These are phyloP conservation scores for Ophiostoma sp. DNA, from an alignment of 2,329 filamentous ascomycete species.

Conservation along the genomic window DNA sequence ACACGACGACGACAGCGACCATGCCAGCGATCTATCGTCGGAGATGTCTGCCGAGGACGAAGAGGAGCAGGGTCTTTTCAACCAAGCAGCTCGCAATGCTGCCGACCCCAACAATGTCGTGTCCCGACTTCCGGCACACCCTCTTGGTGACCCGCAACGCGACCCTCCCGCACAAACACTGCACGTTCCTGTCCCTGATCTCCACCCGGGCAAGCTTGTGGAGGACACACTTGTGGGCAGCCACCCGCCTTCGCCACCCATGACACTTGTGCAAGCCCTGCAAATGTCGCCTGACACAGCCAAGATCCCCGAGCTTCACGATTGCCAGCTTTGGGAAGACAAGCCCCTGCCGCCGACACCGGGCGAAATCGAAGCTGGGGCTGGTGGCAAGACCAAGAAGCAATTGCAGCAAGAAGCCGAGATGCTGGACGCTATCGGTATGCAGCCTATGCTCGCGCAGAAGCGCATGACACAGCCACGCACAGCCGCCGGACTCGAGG, in stretches of 20 bases:
- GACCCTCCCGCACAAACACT: neutral
- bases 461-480: neutral
- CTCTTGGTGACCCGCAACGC: neutral
- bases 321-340: constrained; percentile 40
- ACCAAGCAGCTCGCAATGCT: constrained; percentile 1
- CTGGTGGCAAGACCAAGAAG: constrained; percentile 11
- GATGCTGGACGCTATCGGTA: constrained; percentile 34
- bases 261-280: constrained; percentile 46
- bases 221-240: constrained; percentile 21
- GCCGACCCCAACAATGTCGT: neutral
- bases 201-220: constrained; percentile 23
- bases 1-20: constrained; percentile 43
- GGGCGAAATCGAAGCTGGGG: neutral
- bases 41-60: constrained; percentile 53
- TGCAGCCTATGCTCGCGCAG: constrained; percentile 13
- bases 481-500: constrained; percentile 7
- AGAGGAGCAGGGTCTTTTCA: constrained; percentile 30
- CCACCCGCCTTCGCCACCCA: constrained; percentile 42
- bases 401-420: constrained; percentile 16
- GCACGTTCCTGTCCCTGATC: constrained; percentile 20
- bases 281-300: constrained; percentile 39
- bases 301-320: constrained; percentile 38
- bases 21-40: constrained; percentile 57
- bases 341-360: constrained; percentile 49
- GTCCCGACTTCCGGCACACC: neutral